Conservation (phyloP, 2,329 filamentous ascomycete species). For the Juglanconis oblonga region DNA sequence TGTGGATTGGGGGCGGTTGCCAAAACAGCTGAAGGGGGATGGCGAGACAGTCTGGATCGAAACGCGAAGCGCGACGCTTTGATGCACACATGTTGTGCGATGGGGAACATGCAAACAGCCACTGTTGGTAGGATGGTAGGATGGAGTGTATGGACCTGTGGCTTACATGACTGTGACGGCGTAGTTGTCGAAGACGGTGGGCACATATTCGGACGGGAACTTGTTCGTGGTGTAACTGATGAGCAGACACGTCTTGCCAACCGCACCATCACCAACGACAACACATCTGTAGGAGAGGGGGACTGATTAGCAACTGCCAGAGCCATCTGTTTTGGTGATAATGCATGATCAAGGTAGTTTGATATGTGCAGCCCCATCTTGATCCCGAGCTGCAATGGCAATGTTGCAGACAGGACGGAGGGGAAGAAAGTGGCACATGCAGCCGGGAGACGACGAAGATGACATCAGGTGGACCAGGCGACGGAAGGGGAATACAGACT, state of each 20-base stretch:
- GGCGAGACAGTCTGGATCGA: neutral
- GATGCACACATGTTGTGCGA: constrained; percentile 11
- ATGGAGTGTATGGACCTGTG: constrained; percentile 28
- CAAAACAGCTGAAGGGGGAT: neutral
- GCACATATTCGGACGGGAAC: constrained; percentile 99
- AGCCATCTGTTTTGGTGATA: neutral
- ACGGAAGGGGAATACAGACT: constrained; percentile 42
- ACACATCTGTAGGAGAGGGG: constrained; percentile 68
- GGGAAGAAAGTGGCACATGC: neutral
- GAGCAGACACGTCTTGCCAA: constrained; percentile 97
- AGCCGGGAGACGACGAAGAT: neutral
- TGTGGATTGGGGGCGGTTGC: neutral
- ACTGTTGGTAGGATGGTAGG: neutral
- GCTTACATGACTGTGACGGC: constrained; percentile 98
- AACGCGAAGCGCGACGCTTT: constrained; percentile 11
- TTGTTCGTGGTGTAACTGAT: constrained; percentile 99
- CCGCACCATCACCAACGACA: constrained; percentile 97
- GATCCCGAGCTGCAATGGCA: constrained; percentile 5
- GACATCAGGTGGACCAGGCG: neutral
- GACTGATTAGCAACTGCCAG: constrained; percentile 17
- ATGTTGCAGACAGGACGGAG: neutral
- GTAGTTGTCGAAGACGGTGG: constrained; percentile 99
- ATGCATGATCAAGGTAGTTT: constrained; percentile 2
- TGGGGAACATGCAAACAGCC: constrained; percentile 12
- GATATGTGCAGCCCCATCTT: constrained; percentile 7